These are phyloP conservation scores for Petasospora rhodanensis DNA, from an alignment of 1,139 yeast genomes.

Conservation along the genomic window DNA sequence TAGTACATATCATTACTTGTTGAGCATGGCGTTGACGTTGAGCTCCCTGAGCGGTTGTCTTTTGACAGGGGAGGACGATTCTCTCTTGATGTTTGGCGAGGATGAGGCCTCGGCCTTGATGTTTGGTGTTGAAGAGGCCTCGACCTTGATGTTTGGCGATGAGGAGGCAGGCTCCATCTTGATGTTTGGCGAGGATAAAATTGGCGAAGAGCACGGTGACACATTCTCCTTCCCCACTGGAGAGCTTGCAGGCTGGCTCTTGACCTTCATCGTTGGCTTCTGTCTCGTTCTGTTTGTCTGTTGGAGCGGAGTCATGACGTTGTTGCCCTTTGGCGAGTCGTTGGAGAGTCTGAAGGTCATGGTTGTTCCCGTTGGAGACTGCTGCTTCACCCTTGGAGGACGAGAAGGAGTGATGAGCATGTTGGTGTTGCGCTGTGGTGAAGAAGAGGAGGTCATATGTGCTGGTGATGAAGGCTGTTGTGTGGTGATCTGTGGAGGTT, in stretches of 20 bases:
- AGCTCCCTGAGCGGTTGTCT: too few species aligned
- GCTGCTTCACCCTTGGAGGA: conserved; percentile 6
- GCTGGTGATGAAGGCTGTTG: conserved; percentile 5
- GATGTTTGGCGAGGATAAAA: too few species aligned
- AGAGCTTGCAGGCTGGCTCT: conserved; percentile 15
- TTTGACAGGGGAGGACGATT: too few species aligned
- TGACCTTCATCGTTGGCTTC: conserved; percentile 26
- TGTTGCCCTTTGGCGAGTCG: conserved; percentile 7
- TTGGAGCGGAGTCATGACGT: conserved; percentile 8
- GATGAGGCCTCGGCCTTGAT: too few species aligned
- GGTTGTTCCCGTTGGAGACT: conserved; percentile 15
- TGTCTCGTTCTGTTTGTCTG: conserved; percentile 11
- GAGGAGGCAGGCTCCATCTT: conserved; percentile 6
- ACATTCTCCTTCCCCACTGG: conserved; percentile 8
- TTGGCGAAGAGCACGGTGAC: conserved; percentile 13
- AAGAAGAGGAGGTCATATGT: conserved; percentile 6
- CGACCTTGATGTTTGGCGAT: conserved; percentile 1
- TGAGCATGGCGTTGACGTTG: too few species aligned
- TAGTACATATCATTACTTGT: too few species aligned
- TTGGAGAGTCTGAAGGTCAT: conserved; percentile 20
- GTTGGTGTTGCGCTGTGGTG: conserved; percentile 3
- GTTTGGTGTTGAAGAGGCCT: background rate
- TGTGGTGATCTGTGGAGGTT: background rate
- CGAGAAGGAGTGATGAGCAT: conserved; percentile 20
- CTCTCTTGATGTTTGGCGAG: too few species aligned